Base-by-base conservation (phyloP, 345 rosid species). In the Citrus inodora region DNA sequence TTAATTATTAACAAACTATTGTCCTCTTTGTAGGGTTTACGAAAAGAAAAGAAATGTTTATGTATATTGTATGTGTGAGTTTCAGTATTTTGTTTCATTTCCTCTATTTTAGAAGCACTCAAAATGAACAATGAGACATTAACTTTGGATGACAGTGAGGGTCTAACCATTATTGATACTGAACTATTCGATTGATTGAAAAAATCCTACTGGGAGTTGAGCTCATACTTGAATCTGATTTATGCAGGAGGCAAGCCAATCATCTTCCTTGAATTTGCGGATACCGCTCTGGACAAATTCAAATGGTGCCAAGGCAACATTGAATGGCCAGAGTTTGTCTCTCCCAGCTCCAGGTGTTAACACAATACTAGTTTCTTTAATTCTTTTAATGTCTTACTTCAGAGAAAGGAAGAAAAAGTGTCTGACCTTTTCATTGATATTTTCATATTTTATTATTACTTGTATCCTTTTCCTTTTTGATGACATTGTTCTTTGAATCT, bases 271-370 rank as follows among this genome's bases (percentile, higher is more conserved):
- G 88, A 86, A 94, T 80, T 79, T 94, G 73, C 88, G 98, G 17
- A 84, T 92, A 73, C 99, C 99, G 6, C 55, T 76, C 37, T 96
- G 99, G 99, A 79, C 95, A 33, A 21, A 82, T 70, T 86, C 85
- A 28, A 67, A 80, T 74, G 90, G 87, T 79, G 97, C 94, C 59
- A 79, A 86, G 78, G 93, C 95, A 37, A 70, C 80, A 46, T 63
- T 91, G 83, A 96, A 96, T 82, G 84, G 80, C 3, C 82, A 90
- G 79, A 80, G 81, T 79, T 71, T 89, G 70, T 32, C 84, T 55
- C 56, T 87, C 33, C 94, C 97, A 35, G 80, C 85, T 80, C 89
- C 95, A 87, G 98, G 99, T 94, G 67, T 65, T 71, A 9, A 73
- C 35, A 9, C 51, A 22, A 76, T 73, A 22, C 62, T 61, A 38